Evolutionary conservation across 2,329 filamentous ascomycete species (phyloP).

Genomic region (Teratosphaeria pseudoeucalypti): DNA sequence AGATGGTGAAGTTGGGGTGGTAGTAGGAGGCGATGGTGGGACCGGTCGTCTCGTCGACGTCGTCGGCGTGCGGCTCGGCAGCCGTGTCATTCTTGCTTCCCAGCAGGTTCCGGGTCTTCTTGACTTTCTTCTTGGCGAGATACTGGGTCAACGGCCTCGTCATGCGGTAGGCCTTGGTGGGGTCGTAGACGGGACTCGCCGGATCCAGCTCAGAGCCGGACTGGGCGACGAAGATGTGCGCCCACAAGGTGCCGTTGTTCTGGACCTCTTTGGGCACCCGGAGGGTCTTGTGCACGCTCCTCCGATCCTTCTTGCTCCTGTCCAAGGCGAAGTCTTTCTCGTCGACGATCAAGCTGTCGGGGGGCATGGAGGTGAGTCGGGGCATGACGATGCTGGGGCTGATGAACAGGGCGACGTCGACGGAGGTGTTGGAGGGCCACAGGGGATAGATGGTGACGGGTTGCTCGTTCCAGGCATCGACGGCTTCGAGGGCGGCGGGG

Average conservation of each 20-base stretch:
- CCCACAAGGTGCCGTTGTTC: constrained; percentile 87
- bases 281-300: constrained; percentile 68
- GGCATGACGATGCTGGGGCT: constrained; percentile 63
- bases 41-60: constrained; percentile 33
- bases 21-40: constrained; percentile 79
- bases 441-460: constrained; percentile 72
- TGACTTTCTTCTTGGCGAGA: constrained; percentile 77
- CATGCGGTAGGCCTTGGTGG: constrained; percentile 70
- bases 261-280: constrained; percentile 69
- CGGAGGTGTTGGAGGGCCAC: constrained; percentile 66
- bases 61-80: constrained; percentile 33
- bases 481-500: constrained; percentile 7
- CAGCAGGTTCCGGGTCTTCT: constrained; percentile 79
- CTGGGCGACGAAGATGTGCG: constrained; percentile 82
- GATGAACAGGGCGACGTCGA: constrained; percentile 80
- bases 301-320: constrained; percentile 58
- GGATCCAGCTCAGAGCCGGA: constrained; percentile 70
- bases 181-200: constrained; percentile 58
- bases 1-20: constrained; percentile 86
- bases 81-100: constrained; percentile 37
- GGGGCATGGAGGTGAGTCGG: constrained; percentile 53
- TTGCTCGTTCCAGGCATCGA: constrained; percentile 47
- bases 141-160: constrained; percentile 79
- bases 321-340: constrained; percentile 59
- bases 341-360: constrained; percentile 62